Base-by-base conservation (phyloP, 2,329 filamentous ascomycete genomes). In the Aureobasidium pullulans region DNA sequence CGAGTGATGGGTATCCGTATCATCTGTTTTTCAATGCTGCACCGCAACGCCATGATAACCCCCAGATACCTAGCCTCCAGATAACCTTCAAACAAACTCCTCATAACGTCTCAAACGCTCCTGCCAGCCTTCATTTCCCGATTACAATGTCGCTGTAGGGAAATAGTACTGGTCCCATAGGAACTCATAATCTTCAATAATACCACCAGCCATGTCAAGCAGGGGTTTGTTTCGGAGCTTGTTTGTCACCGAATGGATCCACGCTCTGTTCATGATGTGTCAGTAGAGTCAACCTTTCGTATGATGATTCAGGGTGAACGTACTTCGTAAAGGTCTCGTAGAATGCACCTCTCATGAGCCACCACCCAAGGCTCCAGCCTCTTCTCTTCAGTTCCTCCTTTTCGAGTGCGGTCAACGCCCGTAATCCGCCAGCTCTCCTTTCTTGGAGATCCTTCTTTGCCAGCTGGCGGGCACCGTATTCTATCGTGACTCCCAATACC, bases 101-200 rank as follows among this genome's bases (percentile, higher is more conserved):
- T 57, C 43, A 36, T 54, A 34, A 54, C 6, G n/a, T 29, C 39
- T 44, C n/a, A 36, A 31, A 9, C 32, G 16, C 13, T 19, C 10
- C 32, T 16, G 7, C 19, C 10, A 4, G n/a, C 28, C 4, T 16
- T 42, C 28, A 23, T 49, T 34, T 16, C 34, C 46, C 19, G n/a
- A 44, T 32, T 60, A 83, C 62, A 82, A 65, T 5, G 83, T 86
- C 29, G 83, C 80, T 1, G 84, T 87, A 16, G 84, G 80, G 73
- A 97, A 99, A 75, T 97, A 95, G 73, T 96, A 97, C 67, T 95
- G 92, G 75, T 96, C 91, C 94, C 94, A 99, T 34, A 99, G 79
- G 72, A 95, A 97, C 73, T 96, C 90, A 71, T 99, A 99, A 72
- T 99, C 94, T 71, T 96, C 91, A 63, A 97, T 75, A 47, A 99